Base-by-base conservation (phyloP, 2,329 filamentous ascomycete genomes). In the Cladosporium austrohemisphaericum region DNA sequence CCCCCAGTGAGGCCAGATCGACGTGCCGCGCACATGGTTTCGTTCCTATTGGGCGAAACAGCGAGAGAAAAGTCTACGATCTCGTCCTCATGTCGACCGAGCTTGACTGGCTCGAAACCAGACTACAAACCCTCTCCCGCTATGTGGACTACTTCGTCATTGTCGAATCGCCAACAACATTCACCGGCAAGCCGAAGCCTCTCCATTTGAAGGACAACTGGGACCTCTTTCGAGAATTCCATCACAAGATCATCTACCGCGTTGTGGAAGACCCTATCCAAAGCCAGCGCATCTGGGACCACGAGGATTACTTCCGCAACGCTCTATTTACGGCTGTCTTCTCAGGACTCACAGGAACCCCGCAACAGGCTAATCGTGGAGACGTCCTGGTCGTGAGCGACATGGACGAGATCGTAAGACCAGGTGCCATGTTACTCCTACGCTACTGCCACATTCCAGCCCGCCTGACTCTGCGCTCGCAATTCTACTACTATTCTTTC, bases 51-150 rank as follows among this genome's bases (percentile, higher is more conserved):
- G 14, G 5, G 11, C 11, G 14, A n/a, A 10, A 31, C 11, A 31
- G 14, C 29, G 11, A 31, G 4, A 31, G 78, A 41, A 80, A 78
- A 60, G 68, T 81, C 25, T 82, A 80, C 62, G 82, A 85, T 60
- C 69, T 85, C 1, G 71, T 83, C 57, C 76, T 84, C 71, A 65
- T 84, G 57, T 82, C 80, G 56, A 76, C 72, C 2, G 82, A 85
- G 65, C 70, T 85, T 9, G 81, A 85, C 65, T 82, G 79, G 74
- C 71, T 85, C 32, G 81, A 85, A 63, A 78, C 85, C 40, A 77
- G 80, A 8, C 69, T 85, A 3, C 73, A 80, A 6, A 28, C 25
- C 11, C 3, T 36, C 14, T 36, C 14, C 2, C 63, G 71, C 11
- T 46, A 51, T 28, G 41, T 51, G 11, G 49, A 51, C 49, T 51